Evolutionary conservation across 768 basidiomycete species (phyloP), one percentile per base, ranked within the genome.

Genomic region (Boletus pseudopeckii): DNA sequence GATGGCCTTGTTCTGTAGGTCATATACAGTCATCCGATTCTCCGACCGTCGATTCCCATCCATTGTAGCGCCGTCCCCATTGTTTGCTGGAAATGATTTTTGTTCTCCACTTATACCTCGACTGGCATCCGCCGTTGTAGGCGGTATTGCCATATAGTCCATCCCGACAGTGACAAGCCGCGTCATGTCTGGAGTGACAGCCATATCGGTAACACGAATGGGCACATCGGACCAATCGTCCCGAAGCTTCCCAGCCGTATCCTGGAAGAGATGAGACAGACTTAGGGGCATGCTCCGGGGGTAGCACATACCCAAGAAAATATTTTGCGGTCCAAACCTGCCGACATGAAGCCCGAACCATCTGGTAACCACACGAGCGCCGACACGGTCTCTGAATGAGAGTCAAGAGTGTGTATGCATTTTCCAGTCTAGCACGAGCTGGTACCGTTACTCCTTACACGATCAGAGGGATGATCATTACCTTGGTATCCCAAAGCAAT

Each of bases 401-500:
- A 80, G 11, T 84, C 80, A n/a, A 92, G 75, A 0, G 81, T 78
- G 53, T 82, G 77, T 45, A 86, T 73, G 66, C 83, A 85, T 48
- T 78, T 70, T 17, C 91, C 92, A 36, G 86, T 88, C 92, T 95
- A 63, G 13, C 22, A 60, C 55, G 38, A 59, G 45, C 54, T 64
- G 17, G 43, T 48, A 48, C 36, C 48, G 53, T 40, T 17, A 28
- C 5, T 24, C 36, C 22, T 50, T 36, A 26, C 7, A 52, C 22
- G 44, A 38, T 41, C 22, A 44, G 46, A 34, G 15, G 40, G 44
- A 49, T 36, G 50, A n/a, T 30, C 64, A 66, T 65, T 59, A 94
- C 96, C 81, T 86, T 83, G 33, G 86, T 78, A 68, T 96, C 86
- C 93, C 94, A 99, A 64, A 98, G 76, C 73, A 88, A 86, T 69